phyloP scores from a whole-genome alignment of 768 basidiomycete species.

The Rossbeevera mucosa region DNA sequence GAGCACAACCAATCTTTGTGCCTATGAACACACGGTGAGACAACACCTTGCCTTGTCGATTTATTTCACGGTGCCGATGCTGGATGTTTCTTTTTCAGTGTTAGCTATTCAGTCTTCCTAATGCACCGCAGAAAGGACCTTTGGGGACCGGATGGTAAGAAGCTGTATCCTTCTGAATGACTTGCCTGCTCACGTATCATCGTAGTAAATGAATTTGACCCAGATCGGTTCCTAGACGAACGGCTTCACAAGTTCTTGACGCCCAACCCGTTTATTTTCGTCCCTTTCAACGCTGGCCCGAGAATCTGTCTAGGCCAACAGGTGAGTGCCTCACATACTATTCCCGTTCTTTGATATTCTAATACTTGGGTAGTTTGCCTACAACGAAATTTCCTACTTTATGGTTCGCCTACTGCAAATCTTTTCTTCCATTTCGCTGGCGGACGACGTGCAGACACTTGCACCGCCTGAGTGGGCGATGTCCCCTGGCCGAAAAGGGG shows the following conservation, averaged over 20 bases:
- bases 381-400: slow-evolving; percentile 61
- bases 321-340: slow-evolving; percentile 12
- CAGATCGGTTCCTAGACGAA: slow-evolving; percentile 62
- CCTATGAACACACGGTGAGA: slow-evolving; percentile 30
- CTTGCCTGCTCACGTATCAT: background rate
- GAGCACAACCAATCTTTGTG: slow-evolving; percentile 29
- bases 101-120: slow-evolving; percentile 43
- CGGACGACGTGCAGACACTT: slow-evolving; percentile 40
- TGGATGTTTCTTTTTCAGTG: slow-evolving; percentile 21
- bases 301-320: slow-evolving; percentile 38
- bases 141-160: slow-evolving; percentile 63
- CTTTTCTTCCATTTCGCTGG: slow-evolving; percentile 44
- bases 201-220: slow-evolving; percentile 54
- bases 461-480: slow-evolving; percentile 45
- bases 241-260: slow-evolving; percentile 50
- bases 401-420: slow-evolving; percentile 55
- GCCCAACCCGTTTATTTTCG: slow-evolving; percentile 49
- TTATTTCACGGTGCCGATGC: background rate
- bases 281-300: slow-evolving; percentile 40
- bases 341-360: background rate
- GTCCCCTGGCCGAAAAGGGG: slow-evolving; percentile 33
- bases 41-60: background rate
- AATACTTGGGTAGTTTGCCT: slow-evolving; percentile 47
- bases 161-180: background rate
- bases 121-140: slow-evolving; percentile 62